Conservation (phyloP, 139 green algal genomes). For the Ettlia oleoabundans region DNA sequence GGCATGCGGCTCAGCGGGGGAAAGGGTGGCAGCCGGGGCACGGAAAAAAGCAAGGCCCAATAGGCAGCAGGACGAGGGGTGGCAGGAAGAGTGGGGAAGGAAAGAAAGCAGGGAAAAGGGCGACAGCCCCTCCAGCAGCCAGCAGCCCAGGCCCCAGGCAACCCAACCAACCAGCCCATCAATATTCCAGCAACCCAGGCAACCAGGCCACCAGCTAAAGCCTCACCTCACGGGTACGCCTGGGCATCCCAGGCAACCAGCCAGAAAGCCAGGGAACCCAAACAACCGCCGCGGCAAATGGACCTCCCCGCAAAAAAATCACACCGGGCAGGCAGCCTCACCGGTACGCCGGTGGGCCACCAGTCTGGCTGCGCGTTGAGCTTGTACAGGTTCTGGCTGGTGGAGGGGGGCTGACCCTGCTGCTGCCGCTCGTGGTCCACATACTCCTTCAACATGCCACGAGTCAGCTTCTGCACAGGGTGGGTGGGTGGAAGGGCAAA, state of each 20-base stretch:
- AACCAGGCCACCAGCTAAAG: not conserved
- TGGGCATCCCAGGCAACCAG: not conserved
- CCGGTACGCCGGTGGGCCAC: slow-evolving; percentile 1
- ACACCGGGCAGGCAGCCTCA: not conserved
- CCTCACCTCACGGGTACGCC: not conserved
- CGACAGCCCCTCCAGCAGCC: no score
- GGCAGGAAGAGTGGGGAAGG: no score
- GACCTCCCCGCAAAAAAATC: no score
- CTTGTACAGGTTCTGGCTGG: not conserved
- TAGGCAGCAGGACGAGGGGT: no score
- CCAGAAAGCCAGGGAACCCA: not conserved
- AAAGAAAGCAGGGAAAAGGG: no score
- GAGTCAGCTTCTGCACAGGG: not conserved
- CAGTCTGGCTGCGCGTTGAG: slow-evolving; percentile 4
- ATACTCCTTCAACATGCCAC: slow-evolving; percentile 22
- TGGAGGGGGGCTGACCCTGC: not conserved
- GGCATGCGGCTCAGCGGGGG: no score
- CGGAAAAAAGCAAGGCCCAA: no score
- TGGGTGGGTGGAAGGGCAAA: no score
- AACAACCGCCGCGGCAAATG: no score
- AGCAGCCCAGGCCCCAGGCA: no score
- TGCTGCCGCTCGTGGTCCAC: slow-evolving; percentile 21
- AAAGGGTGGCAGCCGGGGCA: no score
- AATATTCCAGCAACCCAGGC: not conserved
- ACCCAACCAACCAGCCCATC: no score